Evolutionary conservation across 2,329 filamentous ascomycete genomes (phyloP), one percentile per base, ranked within the genome.

Genomic region (Fusarium algeriense): DNA sequence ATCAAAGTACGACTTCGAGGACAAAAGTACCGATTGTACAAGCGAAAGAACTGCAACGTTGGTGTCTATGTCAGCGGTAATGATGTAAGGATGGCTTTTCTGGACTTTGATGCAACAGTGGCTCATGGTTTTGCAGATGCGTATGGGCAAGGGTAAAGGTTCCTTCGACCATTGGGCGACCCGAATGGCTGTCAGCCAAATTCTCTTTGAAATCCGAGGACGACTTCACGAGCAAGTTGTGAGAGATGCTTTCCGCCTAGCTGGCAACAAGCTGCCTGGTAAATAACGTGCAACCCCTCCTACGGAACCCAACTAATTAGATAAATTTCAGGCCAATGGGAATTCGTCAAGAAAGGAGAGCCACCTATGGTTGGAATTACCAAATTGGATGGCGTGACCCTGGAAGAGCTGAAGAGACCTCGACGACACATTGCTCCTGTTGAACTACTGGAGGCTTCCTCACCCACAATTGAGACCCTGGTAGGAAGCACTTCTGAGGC

Each of bases 141-240:
- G 96, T 88, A 99, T 99, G 97, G 96, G 96, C 81, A 99, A 98
- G 84, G 96, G 96, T 83, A 99, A 99, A 81, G 96, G 96, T 75
- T 93, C 91, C 69, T 98, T 99, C 79, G 96, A 99, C 80, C 93
- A 97, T 79, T 99, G 96, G 96, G 94, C 95, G 7, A 90, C 92
- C 26, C 90, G 95, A 81, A 91, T 98, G 74, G 90, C 94, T 12
- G 93, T 98, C 55, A 97, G 93, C 83, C 93, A 96, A 81, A 90
- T 99, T 52, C 85, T 98, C 23, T 97, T 99, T 75, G 96, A 99
- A 83, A 84, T 99, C 74, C 94, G 94, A 82, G 96, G 96, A 48
- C 89, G 94, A 75, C 79, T 98, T 71, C 96, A 99, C 88, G 96
- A 99, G 85, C 93, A 97, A 84, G 90, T 99, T 72, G 95, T 93